phyloP scores from a whole-genome alignment of 306 rosid species.

The Elaeagnus macrophylla region DNA sequence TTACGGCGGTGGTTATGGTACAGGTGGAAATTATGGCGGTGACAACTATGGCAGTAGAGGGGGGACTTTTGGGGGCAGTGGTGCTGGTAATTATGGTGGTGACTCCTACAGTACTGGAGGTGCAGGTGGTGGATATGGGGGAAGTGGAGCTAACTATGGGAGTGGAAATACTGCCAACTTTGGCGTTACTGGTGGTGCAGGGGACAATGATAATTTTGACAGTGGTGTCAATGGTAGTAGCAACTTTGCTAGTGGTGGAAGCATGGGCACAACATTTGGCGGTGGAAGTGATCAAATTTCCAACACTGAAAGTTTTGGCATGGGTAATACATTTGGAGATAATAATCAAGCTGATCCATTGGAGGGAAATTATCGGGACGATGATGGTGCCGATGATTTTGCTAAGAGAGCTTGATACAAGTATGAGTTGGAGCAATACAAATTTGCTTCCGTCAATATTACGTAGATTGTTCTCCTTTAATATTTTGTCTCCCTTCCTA shows the following conservation, averaged over 20 bases:
- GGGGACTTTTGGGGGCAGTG: conserved; percentile 18
- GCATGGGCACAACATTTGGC: conserved; percentile 19
- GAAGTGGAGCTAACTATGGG: neutral
- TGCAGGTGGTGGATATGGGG: conserved; percentile 22
- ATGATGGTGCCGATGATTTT: conserved; percentile 31
- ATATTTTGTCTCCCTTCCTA: neutral
- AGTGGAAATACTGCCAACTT: conserved; percentile 9
- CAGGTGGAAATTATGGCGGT: conserved; percentile 27
- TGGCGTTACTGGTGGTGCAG: conserved; percentile 13
- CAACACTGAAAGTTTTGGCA: conserved; percentile 18
- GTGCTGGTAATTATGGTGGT: conserved; percentile 10
- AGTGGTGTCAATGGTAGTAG: conserved; percentile 1
- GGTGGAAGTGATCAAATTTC: conserved; percentile 28
- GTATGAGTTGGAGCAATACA: neutral
- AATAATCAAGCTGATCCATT: conserved; percentile 11
- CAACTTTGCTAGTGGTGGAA: conserved; percentile 12
- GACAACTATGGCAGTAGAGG: conserved; percentile 26
- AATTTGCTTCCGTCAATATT: neutral
- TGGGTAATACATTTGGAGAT: conserved; percentile 23
- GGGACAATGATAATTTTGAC: conserved; percentile 9
- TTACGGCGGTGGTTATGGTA: conserved; percentile 12
- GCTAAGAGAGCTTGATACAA: conserved; percentile 62
- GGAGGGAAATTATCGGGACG: conserved; percentile 46
- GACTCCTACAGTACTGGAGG: conserved; percentile 21
- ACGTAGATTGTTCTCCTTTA: conserved; percentile 5